phyloP scores from a whole-genome alignment of 2,329 filamentous ascomycete species.

The Diaporthe eres region DNA sequence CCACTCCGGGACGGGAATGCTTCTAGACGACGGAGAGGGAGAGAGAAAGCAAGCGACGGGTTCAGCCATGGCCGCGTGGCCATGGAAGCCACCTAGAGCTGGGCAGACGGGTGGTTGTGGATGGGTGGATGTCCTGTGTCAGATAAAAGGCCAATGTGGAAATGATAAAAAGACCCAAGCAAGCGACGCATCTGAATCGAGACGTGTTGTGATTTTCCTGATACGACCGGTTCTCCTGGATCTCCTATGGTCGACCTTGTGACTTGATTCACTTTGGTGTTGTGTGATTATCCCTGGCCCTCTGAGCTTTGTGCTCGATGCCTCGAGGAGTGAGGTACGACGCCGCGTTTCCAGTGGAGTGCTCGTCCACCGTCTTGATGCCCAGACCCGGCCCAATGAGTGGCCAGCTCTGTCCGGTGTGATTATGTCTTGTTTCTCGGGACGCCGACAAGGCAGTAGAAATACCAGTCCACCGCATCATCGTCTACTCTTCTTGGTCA shows the following conservation, averaged over 20 bases:
- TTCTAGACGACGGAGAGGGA: slow-evolving; percentile 27
- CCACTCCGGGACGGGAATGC: slow-evolving; percentile 25
- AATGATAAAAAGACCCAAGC: slow-evolving; percentile 13
- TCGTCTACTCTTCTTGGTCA: no score
- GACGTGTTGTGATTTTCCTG: not conserved
- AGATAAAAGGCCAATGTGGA: slow-evolving; percentile 34
- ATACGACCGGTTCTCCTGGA: not conserved
- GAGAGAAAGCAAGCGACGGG: not conserved
- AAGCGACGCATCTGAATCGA: slow-evolving; percentile 8
- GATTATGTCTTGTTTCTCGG: no score
- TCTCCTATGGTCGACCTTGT: not conserved
- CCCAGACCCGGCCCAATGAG: not conserved
- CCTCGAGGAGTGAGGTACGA: no score
- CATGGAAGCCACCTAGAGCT: slow-evolving; percentile 7
- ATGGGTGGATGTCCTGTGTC: slow-evolving; percentile 20
- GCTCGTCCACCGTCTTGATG: not conserved
- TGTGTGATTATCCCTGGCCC: no score
- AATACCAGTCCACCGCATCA: no score
- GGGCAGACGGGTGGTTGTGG: not conserved
- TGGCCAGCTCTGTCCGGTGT: no score
- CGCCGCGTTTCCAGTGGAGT: not conserved
- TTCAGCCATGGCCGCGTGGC: not conserved
- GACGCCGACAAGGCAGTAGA: no score
- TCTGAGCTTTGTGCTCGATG: not conserved
- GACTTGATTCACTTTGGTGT: no score